phyloP scores from a whole-genome alignment of 495 filamentous ascomycete genomes.

The Pyrenopolyporus hunteri region DNA sequence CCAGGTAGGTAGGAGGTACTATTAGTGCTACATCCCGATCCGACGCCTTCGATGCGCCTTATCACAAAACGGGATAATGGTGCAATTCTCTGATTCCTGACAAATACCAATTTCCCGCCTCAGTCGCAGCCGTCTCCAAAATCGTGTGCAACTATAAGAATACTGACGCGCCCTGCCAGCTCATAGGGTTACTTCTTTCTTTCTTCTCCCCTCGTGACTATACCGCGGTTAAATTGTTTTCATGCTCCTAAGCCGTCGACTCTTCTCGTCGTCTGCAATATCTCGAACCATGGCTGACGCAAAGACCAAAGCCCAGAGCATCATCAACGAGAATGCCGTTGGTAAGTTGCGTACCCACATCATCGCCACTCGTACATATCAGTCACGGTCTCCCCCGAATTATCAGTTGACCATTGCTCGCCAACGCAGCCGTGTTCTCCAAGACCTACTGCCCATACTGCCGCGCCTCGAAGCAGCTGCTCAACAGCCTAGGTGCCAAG shows the following conservation, averaged over 20 bases:
- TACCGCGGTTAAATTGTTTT: conserved; percentile 28
- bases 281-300: conserved; percentile 80
- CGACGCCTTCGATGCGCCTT: no score
- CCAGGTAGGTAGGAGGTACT: no score
- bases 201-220: background rate
- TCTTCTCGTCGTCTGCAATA: conserved; percentile 69
- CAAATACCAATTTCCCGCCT: conserved; percentile 2
- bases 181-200: background rate
- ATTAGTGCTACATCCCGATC: no score
- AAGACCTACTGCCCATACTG: conserved; percentile 99
- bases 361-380: background rate
- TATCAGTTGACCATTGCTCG: conserved; percentile 2
- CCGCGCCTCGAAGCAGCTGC: conserved; percentile 72
- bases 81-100: no score
- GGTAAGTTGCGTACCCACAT: conserved; percentile 59
- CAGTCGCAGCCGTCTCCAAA: background rate
- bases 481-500: conserved; percentile 73
- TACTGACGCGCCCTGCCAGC: background rate
- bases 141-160: background rate
- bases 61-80: no score
- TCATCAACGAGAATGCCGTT: conserved; percentile 93
- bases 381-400: background rate
- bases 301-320: conserved; percentile 79
- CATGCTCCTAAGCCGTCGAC: conserved; percentile 80
- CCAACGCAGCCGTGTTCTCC: conserved; percentile 80